Percentiles rank a stretch among this genome's conserved stretches.
phyloP scores from a whole-genome alignment of 805 yeast species.

The Candida easanensis region DNA sequence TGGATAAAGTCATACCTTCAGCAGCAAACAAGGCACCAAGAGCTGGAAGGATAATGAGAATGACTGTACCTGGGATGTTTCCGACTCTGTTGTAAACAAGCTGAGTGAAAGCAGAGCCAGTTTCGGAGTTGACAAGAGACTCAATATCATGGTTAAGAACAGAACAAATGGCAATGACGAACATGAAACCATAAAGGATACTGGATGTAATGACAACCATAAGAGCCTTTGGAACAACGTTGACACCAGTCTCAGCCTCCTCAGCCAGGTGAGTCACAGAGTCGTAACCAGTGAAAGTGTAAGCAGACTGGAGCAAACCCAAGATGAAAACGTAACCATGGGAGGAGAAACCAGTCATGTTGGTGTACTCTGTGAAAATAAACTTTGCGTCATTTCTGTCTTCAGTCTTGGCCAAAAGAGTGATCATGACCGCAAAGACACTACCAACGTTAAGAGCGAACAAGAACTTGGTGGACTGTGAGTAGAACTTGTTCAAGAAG shows the following conservation, averaged over 20 bases:
- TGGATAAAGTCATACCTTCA: constrained; percentile 31
- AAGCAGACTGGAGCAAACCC: constrained; percentile 28
- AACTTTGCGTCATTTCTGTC: constrained; percentile 25
- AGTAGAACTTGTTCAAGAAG: constrained; percentile 24
- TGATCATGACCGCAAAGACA: constrained; percentile 21
- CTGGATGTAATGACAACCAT: constrained; percentile 29
- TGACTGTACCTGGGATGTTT: constrained; percentile 29
- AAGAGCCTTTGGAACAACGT: constrained; percentile 34
- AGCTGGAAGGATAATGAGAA: constrained; percentile 25
- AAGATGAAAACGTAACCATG: constrained; percentile 28
- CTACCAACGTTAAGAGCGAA: constrained; percentile 21
- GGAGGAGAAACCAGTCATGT: constrained; percentile 24
- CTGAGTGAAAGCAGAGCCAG: constrained; percentile 29
- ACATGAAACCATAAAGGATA: constrained; percentile 31
- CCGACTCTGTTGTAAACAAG: constrained; percentile 26
- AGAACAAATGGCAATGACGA: constrained; percentile 31
- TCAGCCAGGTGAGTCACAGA: constrained; percentile 35
- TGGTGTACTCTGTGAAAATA: constrained; percentile 26
- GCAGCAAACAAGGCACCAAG: constrained; percentile 25
- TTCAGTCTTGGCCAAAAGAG: constrained; percentile 22
- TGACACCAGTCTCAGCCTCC: constrained; percentile 28
- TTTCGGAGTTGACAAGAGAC: constrained; percentile 17
- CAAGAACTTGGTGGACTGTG: constrained; percentile 20
- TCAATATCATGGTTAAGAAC: constrained; percentile 24
- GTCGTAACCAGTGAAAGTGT: constrained; percentile 33